phyloP scores from a whole-genome alignment of 805 yeast genomes.

The Gaillardinia entomophila region DNA sequence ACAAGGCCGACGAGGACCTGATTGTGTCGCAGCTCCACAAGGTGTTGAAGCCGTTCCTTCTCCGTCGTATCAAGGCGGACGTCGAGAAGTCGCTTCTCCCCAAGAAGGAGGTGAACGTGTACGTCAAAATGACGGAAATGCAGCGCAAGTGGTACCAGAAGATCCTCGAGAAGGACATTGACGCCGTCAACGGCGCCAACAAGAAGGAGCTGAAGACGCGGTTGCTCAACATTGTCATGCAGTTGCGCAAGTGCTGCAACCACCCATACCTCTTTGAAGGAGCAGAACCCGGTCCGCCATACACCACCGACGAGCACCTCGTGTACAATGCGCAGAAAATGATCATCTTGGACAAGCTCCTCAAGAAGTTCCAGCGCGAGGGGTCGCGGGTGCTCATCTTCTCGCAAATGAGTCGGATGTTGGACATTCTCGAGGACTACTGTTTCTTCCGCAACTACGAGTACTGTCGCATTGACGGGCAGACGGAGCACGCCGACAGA shows the following conservation, averaged over 20 bases:
- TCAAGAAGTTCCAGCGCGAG: slow-evolving; percentile 61
- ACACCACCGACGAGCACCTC: slow-evolving; percentile 90
- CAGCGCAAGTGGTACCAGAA: slow-evolving; percentile 89
- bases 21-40: slow-evolving; percentile 83
- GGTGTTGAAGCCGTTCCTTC: slow-evolving; percentile 78
- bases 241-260: slow-evolving; percentile 90
- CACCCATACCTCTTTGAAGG: slow-evolving; percentile 97
- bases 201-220: slow-evolving; percentile 91
- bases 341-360: slow-evolving; percentile 78
- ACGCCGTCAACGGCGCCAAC: slow-evolving; percentile 93
- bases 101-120: slow-evolving; percentile 82
- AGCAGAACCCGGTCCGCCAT: slow-evolving; percentile 99
- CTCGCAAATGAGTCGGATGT: slow-evolving; percentile 87
- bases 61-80: slow-evolving; percentile 87
- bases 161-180: slow-evolving; percentile 85
- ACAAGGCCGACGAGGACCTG: slow-evolving; percentile 17
- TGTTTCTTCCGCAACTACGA: slow-evolving; percentile 78
- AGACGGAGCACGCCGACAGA: slow-evolving; percentile 89
- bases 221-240: slow-evolving; percentile 91
- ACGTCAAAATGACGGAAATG: slow-evolving; percentile 95
- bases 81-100: slow-evolving; percentile 90
- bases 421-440: slow-evolving; percentile 90
- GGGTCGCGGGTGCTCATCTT: slow-evolving; percentile 91
- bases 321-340: slow-evolving; percentile 88
- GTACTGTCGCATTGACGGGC: slow-evolving; percentile 91